A percentile compares a stretch with the other conserved stretches of the same genome.
Evolutionary conservation across 257 asterid species (phyloP).

Genomic region (Solanum sejunctum): DNA sequence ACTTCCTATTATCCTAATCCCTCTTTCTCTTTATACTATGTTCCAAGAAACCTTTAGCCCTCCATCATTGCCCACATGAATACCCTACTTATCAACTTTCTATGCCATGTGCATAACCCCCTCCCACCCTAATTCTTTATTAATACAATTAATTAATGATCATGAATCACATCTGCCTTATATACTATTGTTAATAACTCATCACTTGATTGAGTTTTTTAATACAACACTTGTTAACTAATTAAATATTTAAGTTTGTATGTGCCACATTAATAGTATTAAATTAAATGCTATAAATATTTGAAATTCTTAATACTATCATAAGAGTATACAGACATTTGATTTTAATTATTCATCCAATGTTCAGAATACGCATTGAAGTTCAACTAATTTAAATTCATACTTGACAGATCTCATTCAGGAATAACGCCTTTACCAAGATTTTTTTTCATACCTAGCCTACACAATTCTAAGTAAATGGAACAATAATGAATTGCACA

Average conservation of each 20-base stretch:
- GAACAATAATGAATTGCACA: too few species aligned
- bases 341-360: too few species aligned
- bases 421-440: too few species aligned
- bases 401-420: too few species aligned
- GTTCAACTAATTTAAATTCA: too few species aligned
- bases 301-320: too few species aligned
- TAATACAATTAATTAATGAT: neutral
- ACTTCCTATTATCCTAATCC: neutral
- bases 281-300: too few species aligned
- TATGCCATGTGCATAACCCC: neutral
- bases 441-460: too few species aligned
- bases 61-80: slow-evolving; percentile 3
- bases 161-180: neutral
- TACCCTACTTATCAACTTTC: neutral
- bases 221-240: neutral
- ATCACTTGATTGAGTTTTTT: neutral
- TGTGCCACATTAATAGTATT: too few species aligned
- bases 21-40: neutral
- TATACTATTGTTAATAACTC: neutral
- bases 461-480: too few species aligned
- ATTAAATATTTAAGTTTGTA: neutral
- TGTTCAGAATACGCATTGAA: too few species aligned
- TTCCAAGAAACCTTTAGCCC: neutral
- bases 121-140: neutral
- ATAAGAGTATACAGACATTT: too few species aligned